phyloP scores from a whole-genome alignment of 768 basidiomycete genomes.

The Tulasnella sp. region DNA sequence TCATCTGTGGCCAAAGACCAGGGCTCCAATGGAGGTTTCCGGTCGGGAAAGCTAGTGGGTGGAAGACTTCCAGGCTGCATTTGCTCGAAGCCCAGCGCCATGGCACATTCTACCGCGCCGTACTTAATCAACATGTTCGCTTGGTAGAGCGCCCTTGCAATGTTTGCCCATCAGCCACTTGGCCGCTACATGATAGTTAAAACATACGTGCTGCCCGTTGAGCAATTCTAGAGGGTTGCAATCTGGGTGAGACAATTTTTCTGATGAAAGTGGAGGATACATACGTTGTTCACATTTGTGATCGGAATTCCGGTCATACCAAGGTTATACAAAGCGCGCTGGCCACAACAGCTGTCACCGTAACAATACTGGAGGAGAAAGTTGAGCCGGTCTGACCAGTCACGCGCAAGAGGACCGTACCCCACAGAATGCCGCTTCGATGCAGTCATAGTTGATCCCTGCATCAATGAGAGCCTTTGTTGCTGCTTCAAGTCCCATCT shows the following conservation, averaged over 20 bases:
- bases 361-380: constrained; percentile 33
- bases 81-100: constrained; percentile 79
- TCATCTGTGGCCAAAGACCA: constrained; percentile 35
- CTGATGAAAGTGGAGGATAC: background rate
- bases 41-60: constrained; percentile 50
- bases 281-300: constrained; percentile 65
- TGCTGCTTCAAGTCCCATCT: constrained; percentile 82
- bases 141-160: constrained; percentile 45
- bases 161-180: background rate
- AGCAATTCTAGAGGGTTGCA: constrained; percentile 42
- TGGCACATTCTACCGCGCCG: constrained; percentile 56
- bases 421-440: constrained; percentile 47
- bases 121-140: constrained; percentile 59
- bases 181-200: background rate
- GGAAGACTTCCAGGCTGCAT: constrained; percentile 66
- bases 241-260: background rate
- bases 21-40: constrained; percentile 31
- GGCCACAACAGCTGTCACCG: constrained; percentile 36
- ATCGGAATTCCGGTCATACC: constrained; percentile 77
- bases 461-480: constrained; percentile 82
- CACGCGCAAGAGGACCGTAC: constrained; percentile 39
- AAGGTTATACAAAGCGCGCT: constrained; percentile 71
- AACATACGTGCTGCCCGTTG: constrained; percentile 47
- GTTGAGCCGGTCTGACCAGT: background rate
- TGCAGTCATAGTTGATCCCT: constrained; percentile 68